Evolutionary conservation across 345 rosid genomes (phyloP).

Genomic region (Salix exigua): DNA sequence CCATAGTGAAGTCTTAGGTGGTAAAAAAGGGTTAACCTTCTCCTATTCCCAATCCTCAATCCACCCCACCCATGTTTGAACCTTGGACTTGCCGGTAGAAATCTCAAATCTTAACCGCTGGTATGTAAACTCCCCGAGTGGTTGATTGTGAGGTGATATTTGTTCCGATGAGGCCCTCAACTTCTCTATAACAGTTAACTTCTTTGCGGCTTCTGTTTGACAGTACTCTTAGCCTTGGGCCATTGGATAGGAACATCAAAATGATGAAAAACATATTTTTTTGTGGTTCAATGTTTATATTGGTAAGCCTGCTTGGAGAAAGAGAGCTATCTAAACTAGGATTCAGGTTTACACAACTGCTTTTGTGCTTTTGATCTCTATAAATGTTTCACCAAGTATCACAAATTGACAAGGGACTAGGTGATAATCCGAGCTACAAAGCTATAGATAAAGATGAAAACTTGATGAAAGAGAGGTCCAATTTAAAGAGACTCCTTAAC

Average conservation of each 20-base stretch:
- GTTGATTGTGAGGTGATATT: background rate
- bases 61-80: background rate
- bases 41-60: background rate
- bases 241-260: background rate
- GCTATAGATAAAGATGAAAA: background rate
- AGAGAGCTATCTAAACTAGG: background rate
- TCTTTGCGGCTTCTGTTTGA: background rate
- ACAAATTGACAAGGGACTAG: background rate
- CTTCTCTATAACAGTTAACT: background rate
- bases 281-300: background rate
- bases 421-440: background rate
- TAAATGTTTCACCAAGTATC: background rate
- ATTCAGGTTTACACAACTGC: background rate
- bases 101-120: background rate
- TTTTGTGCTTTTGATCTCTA: background rate
- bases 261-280: too few relatives aligned
- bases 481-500: background rate
- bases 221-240: background rate
- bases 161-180: background rate
- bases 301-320: background rate
- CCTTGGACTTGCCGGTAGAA: background rate
- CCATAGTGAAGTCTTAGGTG: background rate
- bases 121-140: too few relatives aligned
- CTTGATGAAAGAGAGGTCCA: background rate
- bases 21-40: background rate